These are phyloP conservation scores for Linum tenue DNA, from an alignment of 345 rosid genomes.

Conservation along the genomic window DNA sequence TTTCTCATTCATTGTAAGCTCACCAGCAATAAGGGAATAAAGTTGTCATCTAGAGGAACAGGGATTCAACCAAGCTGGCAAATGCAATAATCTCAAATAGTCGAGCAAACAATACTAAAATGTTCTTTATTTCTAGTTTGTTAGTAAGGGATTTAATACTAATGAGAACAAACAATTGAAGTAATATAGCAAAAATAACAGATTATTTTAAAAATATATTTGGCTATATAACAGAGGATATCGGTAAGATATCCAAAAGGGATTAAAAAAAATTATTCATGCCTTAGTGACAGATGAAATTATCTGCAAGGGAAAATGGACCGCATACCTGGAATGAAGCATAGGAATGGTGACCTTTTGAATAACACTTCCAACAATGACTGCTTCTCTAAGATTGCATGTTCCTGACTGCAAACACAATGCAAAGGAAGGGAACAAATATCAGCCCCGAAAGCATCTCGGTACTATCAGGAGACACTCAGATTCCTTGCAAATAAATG, in stretches of 20 bases:
- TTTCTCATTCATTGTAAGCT: background rate
- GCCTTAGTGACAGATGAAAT: background rate
- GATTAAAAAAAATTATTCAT: background rate
- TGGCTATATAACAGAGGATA: too few species aligned
- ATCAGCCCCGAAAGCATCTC: background rate
- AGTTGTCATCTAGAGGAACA: background rate
- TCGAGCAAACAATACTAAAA: too few species aligned
- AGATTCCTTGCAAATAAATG: background rate
- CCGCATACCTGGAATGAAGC: conserved; percentile 78
- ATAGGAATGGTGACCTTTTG: conserved; percentile 75
- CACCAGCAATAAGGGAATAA: background rate
- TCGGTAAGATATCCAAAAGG: too few species aligned
- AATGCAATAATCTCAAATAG: too few species aligned
- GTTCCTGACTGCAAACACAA: conserved; percentile 69
- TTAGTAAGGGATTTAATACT: too few species aligned
- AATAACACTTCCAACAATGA: conserved; percentile 74
- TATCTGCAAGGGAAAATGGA: background rate
- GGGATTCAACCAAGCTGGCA: background rate
- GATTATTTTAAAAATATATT: background rate
- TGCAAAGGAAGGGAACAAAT: conserved; percentile 2
- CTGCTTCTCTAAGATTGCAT: conserved; percentile 90
- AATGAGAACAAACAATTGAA: too few species aligned
- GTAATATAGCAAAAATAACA: too few species aligned
- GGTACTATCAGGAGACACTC: background rate
- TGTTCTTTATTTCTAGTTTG: too few species aligned